Evolutionary conservation across 225 moss, liverwort and hornwort genomes (phyloP).

Genomic region (Polytrichum formosum): DNA sequence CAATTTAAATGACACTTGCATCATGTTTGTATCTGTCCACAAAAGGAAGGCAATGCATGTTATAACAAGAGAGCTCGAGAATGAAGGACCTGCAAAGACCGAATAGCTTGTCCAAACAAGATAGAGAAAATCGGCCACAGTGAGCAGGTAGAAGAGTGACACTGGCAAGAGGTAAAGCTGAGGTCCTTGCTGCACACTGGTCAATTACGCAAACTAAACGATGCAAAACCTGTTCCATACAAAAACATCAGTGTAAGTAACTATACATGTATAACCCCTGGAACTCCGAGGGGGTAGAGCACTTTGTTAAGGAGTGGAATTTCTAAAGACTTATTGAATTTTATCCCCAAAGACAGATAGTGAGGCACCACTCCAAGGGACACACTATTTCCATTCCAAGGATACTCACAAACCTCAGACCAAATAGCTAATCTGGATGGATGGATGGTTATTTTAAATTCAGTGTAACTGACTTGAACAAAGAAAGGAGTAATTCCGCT

Average conservation of each 20-base stretch:
- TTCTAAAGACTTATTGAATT: too few species aligned
- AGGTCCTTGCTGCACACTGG: conserved; percentile 65
- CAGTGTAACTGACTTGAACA: neutral
- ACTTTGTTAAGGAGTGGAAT: too few species aligned
- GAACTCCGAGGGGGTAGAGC: too few species aligned
- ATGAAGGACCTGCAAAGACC: conserved; percentile 52
- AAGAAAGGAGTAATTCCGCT: neutral
- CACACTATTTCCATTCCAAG: too few species aligned
- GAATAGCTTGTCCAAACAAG: conserved; percentile 64
- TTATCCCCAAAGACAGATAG: neutral
- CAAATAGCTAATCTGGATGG: too few species aligned
- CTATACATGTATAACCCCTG: too few species aligned
- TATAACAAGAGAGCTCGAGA: neutral
- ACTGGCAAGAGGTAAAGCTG: conserved; percentile 45
- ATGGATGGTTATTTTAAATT: too few species aligned
- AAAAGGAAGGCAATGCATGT: too few species aligned
- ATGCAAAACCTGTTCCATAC: conserved; percentile 51
- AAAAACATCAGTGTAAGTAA: conserved; percentile 2
- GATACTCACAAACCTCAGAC: too few species aligned
- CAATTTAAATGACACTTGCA: too few species aligned
- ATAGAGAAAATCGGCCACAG: conserved; percentile 61
- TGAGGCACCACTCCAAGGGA: neutral
- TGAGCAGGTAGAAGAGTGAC: conserved; percentile 50
- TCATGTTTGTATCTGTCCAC: too few species aligned
- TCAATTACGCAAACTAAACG: conserved; percentile 59